These are phyloP conservation scores for Sugiyamaella smithiae DNA, from an alignment of 805 yeast genomes.

Conservation along the genomic window DNA sequence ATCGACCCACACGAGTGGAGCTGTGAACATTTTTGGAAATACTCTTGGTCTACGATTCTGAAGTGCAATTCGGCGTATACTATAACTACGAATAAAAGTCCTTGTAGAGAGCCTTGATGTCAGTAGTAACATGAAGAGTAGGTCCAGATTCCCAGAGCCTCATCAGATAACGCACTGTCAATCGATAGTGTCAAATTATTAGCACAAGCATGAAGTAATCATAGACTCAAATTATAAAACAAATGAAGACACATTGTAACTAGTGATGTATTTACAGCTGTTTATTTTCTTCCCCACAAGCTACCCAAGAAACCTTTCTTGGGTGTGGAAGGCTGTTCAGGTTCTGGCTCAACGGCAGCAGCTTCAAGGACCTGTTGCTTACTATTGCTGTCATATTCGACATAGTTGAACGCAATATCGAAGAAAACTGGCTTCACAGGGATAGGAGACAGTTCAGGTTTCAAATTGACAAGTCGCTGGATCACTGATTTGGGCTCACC, in stretches of 20 bases:
- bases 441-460: constrained; percentile 52
- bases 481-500: constrained; percentile 28
- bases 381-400: constrained; percentile 41
- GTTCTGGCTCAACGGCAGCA: constrained; percentile 19
- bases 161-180: too few species aligned
- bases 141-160: too few species aligned
- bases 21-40: constrained; percentile 7
- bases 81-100: too few species aligned
- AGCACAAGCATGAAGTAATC: too few species aligned
- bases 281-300: constrained; percentile 20
- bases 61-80: too few species aligned
- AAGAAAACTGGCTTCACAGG: constrained; percentile 85
- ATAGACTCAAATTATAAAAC: too few species aligned
- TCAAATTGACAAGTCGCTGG: constrained; percentile 32
- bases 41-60: not conserved
- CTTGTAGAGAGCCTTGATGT: too few species aligned
- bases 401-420: constrained; percentile 84
- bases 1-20: constrained; percentile 82
- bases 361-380: constrained; percentile 20
- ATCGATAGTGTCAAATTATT: too few species aligned
- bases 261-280: too few species aligned
- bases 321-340: constrained; percentile 15
- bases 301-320: constrained; percentile 69
- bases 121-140: too few species aligned
- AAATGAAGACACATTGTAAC: too few species aligned